Percentiles rank a stretch among this genome's conserved stretches.
These are phyloP conservation scores for Pugionium cornutum DNA, from an alignment of 345 rosid species.

Conservation along the genomic window DNA sequence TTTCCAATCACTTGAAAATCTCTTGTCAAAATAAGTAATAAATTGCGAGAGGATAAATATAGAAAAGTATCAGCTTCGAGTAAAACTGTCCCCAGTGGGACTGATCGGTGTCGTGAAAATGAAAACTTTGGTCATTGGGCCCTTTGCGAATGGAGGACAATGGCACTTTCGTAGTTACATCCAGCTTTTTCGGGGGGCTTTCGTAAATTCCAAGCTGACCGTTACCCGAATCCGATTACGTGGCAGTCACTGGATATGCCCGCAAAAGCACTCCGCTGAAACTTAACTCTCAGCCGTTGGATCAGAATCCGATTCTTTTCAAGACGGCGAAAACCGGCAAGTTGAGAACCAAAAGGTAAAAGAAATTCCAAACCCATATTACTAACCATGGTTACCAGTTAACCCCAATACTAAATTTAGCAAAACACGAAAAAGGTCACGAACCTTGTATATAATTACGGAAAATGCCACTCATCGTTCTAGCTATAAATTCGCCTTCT, in stretches of 20 bases:
- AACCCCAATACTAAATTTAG: neutral
- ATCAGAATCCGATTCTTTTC: constrained; percentile 43
- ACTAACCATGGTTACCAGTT: constrained; percentile 37
- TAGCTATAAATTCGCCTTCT: constrained; percentile 47
- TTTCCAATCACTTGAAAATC: too few relatives aligned
- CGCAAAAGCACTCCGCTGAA: constrained; percentile 30
- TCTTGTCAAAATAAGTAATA: neutral
- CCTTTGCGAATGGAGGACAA: constrained; percentile 5
- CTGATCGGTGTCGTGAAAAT: neutral
- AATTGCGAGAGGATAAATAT: neutral
- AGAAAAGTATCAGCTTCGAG: constrained; percentile 7
- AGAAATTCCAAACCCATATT: constrained; percentile 11
- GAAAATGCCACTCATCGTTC: constrained; percentile 15
- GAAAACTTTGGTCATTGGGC: neutral
- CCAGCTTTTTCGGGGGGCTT: neutral
- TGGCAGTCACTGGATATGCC: constrained; percentile 42
- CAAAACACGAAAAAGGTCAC: constrained; percentile 22
- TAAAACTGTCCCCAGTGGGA: constrained; percentile 17
- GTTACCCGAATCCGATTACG: constrained; percentile 40
- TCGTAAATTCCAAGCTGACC: constrained; percentile 30
- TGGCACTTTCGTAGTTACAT: neutral
- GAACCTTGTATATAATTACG: neutral
- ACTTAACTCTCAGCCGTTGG: constrained; percentile 43
- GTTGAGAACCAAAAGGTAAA: constrained; percentile 25
- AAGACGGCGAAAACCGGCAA: constrained; percentile 36